Percentiles rank a stretch among this genome's conserved stretches.
Conservation (phyloP, 1,284 basidiomycete genomes). For the Somion occarium region DNA sequence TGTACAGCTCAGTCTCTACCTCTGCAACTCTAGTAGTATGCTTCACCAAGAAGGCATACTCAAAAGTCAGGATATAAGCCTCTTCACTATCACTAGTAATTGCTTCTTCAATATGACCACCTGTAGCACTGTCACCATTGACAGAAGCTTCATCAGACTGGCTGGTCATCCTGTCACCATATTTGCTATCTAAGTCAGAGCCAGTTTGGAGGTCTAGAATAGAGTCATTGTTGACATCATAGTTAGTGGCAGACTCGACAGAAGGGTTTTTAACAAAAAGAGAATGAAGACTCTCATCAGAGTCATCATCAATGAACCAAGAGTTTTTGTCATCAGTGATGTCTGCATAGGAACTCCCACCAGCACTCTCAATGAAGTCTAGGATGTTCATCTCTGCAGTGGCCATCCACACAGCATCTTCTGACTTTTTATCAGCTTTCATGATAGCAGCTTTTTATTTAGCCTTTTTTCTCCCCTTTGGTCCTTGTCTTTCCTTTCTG, state of each 20-base stretch:
- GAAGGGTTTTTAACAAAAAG: background rate
- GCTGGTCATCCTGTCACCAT: too few species aligned
- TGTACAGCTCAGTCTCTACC: constrained; percentile 1
- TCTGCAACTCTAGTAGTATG: background rate
- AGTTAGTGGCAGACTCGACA: background rate
- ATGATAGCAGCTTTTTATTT: constrained; percentile 7
- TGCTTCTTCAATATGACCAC: constrained; percentile 10
- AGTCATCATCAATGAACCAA: constrained; percentile 6
- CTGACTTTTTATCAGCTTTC: constrained; percentile 1
- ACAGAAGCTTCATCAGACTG: background rate
- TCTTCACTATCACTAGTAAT: background rate
- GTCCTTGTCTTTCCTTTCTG: constrained; percentile 23
- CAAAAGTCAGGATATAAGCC: background rate
- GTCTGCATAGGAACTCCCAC: background rate
- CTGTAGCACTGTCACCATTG: constrained; percentile 14
- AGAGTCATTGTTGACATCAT: background rate
- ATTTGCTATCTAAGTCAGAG: background rate
- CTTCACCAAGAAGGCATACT: background rate
- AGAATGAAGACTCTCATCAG: background rate
- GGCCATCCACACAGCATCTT: constrained; percentile 9
- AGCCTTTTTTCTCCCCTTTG: constrained; percentile 10
- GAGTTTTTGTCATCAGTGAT: background rate
- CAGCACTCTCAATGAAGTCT: too few species aligned
- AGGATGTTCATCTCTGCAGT: constrained; percentile 2
- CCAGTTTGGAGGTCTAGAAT: constrained; percentile 5